Evolutionary conservation across 805 yeast genomes (phyloP), one percentile per base, ranked within the genome.

Genomic region (Schwanniomyces pseudopolymorphus): DNA sequence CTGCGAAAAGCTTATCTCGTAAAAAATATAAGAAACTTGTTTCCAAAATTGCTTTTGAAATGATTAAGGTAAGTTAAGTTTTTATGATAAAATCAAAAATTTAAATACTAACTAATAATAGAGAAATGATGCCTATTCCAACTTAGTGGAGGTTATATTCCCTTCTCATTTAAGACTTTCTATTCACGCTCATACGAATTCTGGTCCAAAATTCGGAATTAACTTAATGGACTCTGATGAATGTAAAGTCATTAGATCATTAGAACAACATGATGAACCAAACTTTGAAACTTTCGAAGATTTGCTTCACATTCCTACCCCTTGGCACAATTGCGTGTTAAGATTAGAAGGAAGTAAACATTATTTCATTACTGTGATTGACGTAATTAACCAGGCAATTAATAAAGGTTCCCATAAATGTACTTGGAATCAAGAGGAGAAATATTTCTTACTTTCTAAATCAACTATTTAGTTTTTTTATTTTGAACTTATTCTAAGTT

Each of bases 41-140:
- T 16, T 69, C 83, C 1, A 72, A 70, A 47, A 78, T 81, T 39
- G 83, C 85, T 1, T 81, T 80, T 59, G 84, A 81, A 56, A 81
- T 81, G 85, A 81, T 81, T 49, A 79, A 75, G 57, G 54, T 47
- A 35, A 11, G 53, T 51, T 14, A 11, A 9, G 13, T n/a, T 16
- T 13, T 26, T 6, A 28, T 13, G n/a, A 13, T 28, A 47, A 17
- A 10, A 8, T 16, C 19, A 28, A n/a, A 28, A 10, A 33, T 24
- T 41, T 9, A 9, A 24, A 20, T 36, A 36, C 25, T 36, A 36
- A 36, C 42, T 16, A 6, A 10, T 3, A 35, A 13, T 44, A 60
- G 51, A 66, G 85, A 52, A 81, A 81, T 56, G 86, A 81, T 55
- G 85, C 86, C 1, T 81, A 81, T 57, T 81, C 85, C 7, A 81